Evolutionary conservation across 164 flowering plant genomes (phyloP), one percentile per base, ranked within the genome.

Genomic region (Umbellularia californica): DNA sequence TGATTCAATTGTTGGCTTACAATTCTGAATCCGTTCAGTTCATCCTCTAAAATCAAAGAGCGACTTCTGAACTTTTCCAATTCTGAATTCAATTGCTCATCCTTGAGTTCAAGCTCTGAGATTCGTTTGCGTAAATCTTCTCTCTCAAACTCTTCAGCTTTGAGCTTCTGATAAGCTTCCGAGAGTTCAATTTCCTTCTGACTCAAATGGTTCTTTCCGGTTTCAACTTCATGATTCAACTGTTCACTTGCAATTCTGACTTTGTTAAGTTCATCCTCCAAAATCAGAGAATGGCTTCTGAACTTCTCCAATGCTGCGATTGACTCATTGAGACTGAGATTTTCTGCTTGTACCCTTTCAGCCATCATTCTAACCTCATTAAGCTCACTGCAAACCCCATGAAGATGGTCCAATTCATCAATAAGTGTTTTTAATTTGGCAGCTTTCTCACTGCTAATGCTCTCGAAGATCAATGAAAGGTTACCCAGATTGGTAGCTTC

Each of bases 401-500:
- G 72, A n/a, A 88, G 87, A 65, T 27, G 35, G 71, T 75, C 74
- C 70, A 90, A 41, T 75, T 88, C 82, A 66, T 84, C 82, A 70
- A 72, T 62, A 50, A 90, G 81, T 23, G 52, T 74, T 70, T 80
- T 75, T 25, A 88, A 60, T 74, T 91, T 87, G 30, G 33, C 28
- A 28, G 78, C 76, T 76, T 86, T 92, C 77, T 94, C 96, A 50
- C 74, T 58, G 25, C 84, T 74, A 65, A 81, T 85, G 75, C 81
- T 81, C 84, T 85, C 79, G 41, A 83, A 87, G 74, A 90, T 73
- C 64, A 77, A 71, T 15, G 91, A 87, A n/a, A 87, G 85, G 76
- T 77, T 87, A 30, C 78, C 76, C 41, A 81, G 76, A 70, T 81
- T 77, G 0, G 87, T 23, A 5, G 81, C 82, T 79, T 92, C 91